These are phyloP conservation scores for Phalaenopsis aphrodite DNA, from an alignment of 106 monocot genomes.

Conservation along the genomic window DNA sequence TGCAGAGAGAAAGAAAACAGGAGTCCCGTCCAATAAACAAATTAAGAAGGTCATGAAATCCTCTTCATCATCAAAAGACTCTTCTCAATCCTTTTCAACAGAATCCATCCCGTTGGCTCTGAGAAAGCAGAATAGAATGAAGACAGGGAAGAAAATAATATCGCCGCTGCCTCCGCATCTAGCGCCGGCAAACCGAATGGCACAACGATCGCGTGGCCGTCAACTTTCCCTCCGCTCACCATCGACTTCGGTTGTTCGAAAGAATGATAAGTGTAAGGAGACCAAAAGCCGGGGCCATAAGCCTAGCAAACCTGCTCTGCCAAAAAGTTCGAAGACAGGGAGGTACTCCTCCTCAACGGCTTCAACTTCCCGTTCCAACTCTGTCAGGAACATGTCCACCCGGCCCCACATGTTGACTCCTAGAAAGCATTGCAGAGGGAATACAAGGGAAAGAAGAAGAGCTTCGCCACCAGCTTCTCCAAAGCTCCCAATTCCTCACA, in stretches of 20 bases:
- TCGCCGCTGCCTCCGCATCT: too few relatives aligned
- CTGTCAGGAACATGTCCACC: neutral
- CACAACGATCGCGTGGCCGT: too few relatives aligned
- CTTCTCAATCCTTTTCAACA: neutral
- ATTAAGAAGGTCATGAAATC: neutral
- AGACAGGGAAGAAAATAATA: neutral
- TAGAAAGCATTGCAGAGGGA: neutral
- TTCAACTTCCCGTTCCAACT: neutral
- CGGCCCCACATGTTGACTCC: neutral
- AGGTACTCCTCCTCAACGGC: neutral
- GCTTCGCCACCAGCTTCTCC: neutral
- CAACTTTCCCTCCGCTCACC: neutral
- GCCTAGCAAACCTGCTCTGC: neutral
- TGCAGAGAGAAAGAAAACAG: neutral
- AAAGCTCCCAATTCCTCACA: neutral
- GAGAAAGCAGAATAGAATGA: neutral
- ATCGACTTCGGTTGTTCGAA: neutral
- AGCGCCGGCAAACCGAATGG: too few relatives aligned
- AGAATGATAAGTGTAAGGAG: neutral
- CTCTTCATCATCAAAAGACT: neutral
- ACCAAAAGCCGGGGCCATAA: neutral
- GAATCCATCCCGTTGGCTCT: neutral
- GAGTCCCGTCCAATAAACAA: neutral
- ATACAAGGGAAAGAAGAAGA: neutral
- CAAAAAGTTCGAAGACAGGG: neutral